Conservation (phyloP, 768 basidiomycete species). For the Pulveroboletus sp. region DNA sequence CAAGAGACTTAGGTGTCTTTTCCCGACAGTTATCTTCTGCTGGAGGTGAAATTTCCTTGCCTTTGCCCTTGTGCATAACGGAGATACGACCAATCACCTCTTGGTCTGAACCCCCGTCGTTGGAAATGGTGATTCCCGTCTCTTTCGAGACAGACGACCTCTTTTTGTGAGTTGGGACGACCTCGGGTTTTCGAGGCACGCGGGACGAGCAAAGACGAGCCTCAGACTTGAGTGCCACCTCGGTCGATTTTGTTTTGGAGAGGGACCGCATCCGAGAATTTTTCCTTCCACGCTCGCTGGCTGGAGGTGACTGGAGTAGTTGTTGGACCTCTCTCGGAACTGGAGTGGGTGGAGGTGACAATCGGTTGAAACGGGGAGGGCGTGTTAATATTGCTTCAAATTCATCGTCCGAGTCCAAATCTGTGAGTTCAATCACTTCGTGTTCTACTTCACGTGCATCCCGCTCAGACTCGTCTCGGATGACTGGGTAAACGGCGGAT, state of each 20-base stretch:
- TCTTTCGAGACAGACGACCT: neutral
- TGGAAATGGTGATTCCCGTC: neutral
- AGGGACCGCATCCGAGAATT: slow-evolving; percentile 7
- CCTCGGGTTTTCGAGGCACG: slow-evolving; percentile 9
- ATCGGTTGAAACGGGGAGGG: slow-evolving; percentile 14
- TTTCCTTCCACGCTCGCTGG: slow-evolving; percentile 12
- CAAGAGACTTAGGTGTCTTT: slow-evolving; percentile 12
- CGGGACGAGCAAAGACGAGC: slow-evolving; percentile 1
- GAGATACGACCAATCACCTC: slow-evolving; percentile 2
- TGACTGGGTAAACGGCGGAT: slow-evolving; percentile 32
- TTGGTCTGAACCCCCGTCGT: neutral
- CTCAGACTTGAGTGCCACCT: slow-evolving; percentile 1
- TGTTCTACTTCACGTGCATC: slow-evolving; percentile 13
- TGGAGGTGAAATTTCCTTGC: slow-evolving; percentile 9
- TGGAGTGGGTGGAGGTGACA: slow-evolving; percentile 5
- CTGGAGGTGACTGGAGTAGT: slow-evolving; percentile 12
- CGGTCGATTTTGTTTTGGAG: neutral
- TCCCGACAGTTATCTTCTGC: slow-evolving; percentile 2
- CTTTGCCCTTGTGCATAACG: slow-evolving; percentile 11
- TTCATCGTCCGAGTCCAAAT: slow-evolving; percentile 28
- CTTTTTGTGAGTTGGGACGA: slow-evolving; percentile 5
- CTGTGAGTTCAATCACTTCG: slow-evolving; percentile 23
- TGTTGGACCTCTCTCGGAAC: slow-evolving; percentile 3
- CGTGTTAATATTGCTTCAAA: slow-evolving; percentile 25
- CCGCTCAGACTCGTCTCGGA: slow-evolving; percentile 15